These are phyloP conservation scores for Aspergillus ustus DNA, from an alignment of 2,329 filamentous ascomycete genomes.

Conservation along the genomic window DNA sequence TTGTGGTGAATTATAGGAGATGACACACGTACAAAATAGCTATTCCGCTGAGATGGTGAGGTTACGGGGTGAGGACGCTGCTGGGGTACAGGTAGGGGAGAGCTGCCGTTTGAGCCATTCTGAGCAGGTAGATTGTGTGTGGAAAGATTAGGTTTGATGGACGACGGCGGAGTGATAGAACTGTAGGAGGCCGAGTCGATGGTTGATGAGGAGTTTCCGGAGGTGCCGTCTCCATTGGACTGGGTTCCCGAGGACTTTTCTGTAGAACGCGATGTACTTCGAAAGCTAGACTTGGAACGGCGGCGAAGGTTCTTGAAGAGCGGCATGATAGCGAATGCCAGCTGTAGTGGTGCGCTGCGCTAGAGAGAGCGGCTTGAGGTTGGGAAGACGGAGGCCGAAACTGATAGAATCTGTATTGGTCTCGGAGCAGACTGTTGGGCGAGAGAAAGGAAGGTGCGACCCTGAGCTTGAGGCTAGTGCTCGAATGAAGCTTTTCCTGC, in stretches of 20 bases:
- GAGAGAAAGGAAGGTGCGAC: slow-evolving; percentile 19
- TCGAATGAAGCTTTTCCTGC: neutral
- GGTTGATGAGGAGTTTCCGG: slow-evolving; percentile 67
- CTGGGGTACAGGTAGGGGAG: slow-evolving; percentile 48
- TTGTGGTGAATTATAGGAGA: neutral
- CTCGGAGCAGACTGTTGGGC: slow-evolving; percentile 10
- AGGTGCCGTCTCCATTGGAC: slow-evolving; percentile 62
- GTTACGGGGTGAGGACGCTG: slow-evolving; percentile 52
- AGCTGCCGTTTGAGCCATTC: slow-evolving; percentile 56
- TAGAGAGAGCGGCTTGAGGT: neutral
- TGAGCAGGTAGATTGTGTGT: slow-evolving; percentile 62
- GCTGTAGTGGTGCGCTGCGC: neutral
- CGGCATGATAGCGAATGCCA: slow-evolving; percentile 45
- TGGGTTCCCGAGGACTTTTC: slow-evolving; percentile 46
- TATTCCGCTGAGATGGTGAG: slow-evolving; percentile 47
- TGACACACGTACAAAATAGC: slow-evolving; percentile 43
- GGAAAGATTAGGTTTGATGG: slow-evolving; percentile 68
- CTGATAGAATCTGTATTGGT: neutral
- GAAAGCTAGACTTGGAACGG: slow-evolving; percentile 76
- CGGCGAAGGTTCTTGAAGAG: slow-evolving; percentile 79
- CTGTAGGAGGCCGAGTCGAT: slow-evolving; percentile 63
- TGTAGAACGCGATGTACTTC: slow-evolving; percentile 54
- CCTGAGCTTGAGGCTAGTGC: neutral
- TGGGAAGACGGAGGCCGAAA: neutral
- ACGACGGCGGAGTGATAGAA: slow-evolving; percentile 75